A percentile compares a stretch with the other conserved stretches of the same genome.
phyloP scores from a whole-genome alignment of 805 yeast genomes.

The Danielia reshetovae region DNA sequence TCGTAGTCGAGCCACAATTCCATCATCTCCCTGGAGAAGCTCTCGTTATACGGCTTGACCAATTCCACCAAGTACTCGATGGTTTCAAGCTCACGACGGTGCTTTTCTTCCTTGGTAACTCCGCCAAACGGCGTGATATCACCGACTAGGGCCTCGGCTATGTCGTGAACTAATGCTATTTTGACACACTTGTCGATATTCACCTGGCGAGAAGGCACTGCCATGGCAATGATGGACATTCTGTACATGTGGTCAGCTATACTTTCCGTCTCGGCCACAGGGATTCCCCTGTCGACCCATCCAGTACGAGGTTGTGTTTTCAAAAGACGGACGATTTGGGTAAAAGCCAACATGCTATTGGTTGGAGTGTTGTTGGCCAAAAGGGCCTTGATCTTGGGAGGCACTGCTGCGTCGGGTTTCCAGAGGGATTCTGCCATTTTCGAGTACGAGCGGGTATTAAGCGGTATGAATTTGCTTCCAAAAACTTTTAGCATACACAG shows the following conservation, averaged over 20 bases:
- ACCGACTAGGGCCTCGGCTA: slow-evolving; percentile 92
- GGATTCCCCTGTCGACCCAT: slow-evolving; percentile 70
- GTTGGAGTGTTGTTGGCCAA: slow-evolving; percentile 28
- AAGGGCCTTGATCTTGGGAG: slow-evolving; percentile 38
- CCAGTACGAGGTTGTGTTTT: slow-evolving; percentile 89
- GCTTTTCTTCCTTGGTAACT: slow-evolving; percentile 76
- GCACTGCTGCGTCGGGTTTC: slow-evolving; percentile 55
- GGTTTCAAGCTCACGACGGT: slow-evolving; percentile 71
- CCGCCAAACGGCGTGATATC: slow-evolving; percentile 80
- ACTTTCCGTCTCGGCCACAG: slow-evolving; percentile 54
- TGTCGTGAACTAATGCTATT: slow-evolving; percentile 88
- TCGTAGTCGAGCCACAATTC: slow-evolving; percentile 89
- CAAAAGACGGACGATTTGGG: slow-evolving; percentile 65
- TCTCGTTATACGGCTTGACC: slow-evolving; percentile 59
- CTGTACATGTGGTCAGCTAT: slow-evolving; percentile 96
- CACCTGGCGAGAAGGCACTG: slow-evolving; percentile 51
- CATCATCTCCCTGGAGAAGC: slow-evolving; percentile 59
- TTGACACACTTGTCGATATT: slow-evolving; percentile 70
- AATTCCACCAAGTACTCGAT: slow-evolving; percentile 61
- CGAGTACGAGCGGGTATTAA: not conserved
- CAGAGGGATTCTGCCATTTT: slow-evolving; percentile 29
- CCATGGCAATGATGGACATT: slow-evolving; percentile 78
- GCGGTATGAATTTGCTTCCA: not conserved
- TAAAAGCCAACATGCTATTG: slow-evolving; percentile 53
- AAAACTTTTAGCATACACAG: too few species aligned